Evolutionary conservation across 202 grass and related monocot species (phyloP).

Genomic region (Brachypodium distachyon): DNA sequence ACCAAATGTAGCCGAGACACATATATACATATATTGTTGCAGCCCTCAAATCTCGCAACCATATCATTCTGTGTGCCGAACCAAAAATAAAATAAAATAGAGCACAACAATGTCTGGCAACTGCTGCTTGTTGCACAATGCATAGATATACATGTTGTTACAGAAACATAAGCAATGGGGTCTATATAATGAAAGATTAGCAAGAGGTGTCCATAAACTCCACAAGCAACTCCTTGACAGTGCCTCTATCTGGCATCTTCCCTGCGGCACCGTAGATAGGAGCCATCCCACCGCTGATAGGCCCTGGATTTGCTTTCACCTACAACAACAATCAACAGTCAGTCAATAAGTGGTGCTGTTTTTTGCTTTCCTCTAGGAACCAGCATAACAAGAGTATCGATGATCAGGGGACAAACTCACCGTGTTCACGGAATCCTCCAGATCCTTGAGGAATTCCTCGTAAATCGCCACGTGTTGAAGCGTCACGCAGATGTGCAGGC

Average conservation of each 20-base stretch:
- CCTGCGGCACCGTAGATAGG: slow-evolving; percentile 87
- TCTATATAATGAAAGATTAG: slow-evolving; percentile 19
- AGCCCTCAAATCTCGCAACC: not conserved
- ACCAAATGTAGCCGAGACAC: not conserved
- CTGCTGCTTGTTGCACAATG: not conserved
- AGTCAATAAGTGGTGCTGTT: too few species aligned
- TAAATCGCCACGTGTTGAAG: slow-evolving; percentile 60
- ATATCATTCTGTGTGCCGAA: too few species aligned
- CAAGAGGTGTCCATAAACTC: slow-evolving; percentile 96
- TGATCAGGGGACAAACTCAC: slow-evolving; percentile 37
- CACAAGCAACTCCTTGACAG: slow-evolving; percentile 65
- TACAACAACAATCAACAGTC: not conserved
- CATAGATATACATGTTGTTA: not conserved
- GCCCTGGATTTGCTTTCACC: slow-evolving; percentile 89
- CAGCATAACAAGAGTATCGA: not conserved
- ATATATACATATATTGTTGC: not conserved
- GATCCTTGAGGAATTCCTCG: slow-evolving; percentile 63
- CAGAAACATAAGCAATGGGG: not conserved
- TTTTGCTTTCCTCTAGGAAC: not conserved
- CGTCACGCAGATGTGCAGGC: slow-evolving; percentile 90
- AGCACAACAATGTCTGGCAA: not conserved
- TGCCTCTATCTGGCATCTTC: slow-evolving; percentile 98
- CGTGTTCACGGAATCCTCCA: slow-evolving; percentile 51
- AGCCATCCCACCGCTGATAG: slow-evolving; percentile 67
- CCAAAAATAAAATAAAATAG: too few species aligned